phyloP scores from a whole-genome alignment of 352 stramenopile genomes.

The Nothophytophthora sp. region DNA sequence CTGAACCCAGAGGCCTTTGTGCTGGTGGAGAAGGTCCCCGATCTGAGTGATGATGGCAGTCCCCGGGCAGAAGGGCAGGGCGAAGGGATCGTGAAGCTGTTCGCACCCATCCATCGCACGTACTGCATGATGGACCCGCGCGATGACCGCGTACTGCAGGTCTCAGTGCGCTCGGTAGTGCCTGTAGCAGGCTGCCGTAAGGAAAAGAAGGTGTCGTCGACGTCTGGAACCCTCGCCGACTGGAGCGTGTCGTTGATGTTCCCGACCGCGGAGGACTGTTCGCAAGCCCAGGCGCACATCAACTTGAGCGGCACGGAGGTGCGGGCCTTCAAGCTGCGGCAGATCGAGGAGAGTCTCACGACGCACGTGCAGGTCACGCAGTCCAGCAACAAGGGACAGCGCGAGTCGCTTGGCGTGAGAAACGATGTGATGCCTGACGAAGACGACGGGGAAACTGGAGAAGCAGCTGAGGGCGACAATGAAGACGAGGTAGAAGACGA shows the following conservation, averaged over 20 bases:
- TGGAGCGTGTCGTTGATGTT: conserved; percentile 79
- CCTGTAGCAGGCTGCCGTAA: conserved; percentile 65
- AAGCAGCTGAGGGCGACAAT: neutral
- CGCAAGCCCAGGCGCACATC: conserved; percentile 68
- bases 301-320: conserved; percentile 76
- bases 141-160: conserved; percentile 71
- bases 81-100: conserved; percentile 58
- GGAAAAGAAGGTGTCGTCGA: conserved; percentile 43
- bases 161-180: conserved; percentile 58
- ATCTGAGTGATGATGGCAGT: conserved; percentile 27
- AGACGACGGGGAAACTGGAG: conserved; percentile 4
- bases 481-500: conserved; percentile 8
- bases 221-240: conserved; percentile 16
- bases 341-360: conserved; percentile 73
- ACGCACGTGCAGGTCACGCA: conserved; percentile 63
- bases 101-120: conserved; percentile 70
- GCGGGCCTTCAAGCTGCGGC: conserved; percentile 76
- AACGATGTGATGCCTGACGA: conserved; percentile 11
- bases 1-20: conserved; percentile 77
- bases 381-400: conserved; percentile 29
- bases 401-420: conserved; percentile 28
- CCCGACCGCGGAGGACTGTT: conserved; percentile 54
- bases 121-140: conserved; percentile 70
- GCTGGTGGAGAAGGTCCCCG: conserved; percentile 50
- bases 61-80: conserved; percentile 16